Evolutionary conservation across 345 rosid species (phyloP).

Genomic region (Citrus mangshanensis): DNA sequence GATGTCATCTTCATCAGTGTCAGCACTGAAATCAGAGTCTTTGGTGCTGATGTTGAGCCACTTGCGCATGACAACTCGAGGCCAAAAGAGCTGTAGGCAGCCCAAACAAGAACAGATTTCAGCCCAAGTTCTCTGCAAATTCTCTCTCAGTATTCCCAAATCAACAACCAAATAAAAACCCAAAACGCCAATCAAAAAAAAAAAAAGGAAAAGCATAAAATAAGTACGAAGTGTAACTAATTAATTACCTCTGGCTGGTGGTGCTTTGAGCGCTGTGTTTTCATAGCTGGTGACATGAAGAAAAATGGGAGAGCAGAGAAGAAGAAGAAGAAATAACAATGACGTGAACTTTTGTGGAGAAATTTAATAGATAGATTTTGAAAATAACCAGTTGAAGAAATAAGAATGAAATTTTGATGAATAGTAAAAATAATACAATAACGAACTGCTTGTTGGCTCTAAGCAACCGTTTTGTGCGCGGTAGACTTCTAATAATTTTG

Average conservation of each 20-base stretch:
- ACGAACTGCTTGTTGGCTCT: background rate
- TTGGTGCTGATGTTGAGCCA: conserved; percentile 66
- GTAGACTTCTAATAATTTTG: background rate
- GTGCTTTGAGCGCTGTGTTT: conserved; percentile 28
- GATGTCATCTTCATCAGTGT: conserved; percentile 41
- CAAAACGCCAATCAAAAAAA: background rate
- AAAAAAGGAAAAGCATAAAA: background rate
- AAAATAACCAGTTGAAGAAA: background rate
- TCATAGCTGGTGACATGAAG: conserved; percentile 28
- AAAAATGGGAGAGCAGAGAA: background rate
- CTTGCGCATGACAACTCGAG: conserved; percentile 69
- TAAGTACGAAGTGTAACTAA: background rate
- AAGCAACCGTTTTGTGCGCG: background rate
- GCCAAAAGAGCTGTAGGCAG: conserved; percentile 86
- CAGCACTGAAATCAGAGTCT: conserved; percentile 82
- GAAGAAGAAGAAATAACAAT: background rate
- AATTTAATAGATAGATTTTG: background rate
- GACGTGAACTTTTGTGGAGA: background rate
- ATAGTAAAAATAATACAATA: background rate
- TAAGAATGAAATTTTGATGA: background rate
- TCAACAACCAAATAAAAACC: conserved; percentile 4
- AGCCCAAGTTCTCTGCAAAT: conserved; percentile 69
- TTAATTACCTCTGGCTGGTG: conserved; percentile 37
- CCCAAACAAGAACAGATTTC: conserved; percentile 78
- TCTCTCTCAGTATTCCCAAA: conserved; percentile 21